These are phyloP conservation scores for Penicillium sp. DNA, from an alignment of 2,329 filamentous ascomycete species.

Conservation along the genomic window DNA sequence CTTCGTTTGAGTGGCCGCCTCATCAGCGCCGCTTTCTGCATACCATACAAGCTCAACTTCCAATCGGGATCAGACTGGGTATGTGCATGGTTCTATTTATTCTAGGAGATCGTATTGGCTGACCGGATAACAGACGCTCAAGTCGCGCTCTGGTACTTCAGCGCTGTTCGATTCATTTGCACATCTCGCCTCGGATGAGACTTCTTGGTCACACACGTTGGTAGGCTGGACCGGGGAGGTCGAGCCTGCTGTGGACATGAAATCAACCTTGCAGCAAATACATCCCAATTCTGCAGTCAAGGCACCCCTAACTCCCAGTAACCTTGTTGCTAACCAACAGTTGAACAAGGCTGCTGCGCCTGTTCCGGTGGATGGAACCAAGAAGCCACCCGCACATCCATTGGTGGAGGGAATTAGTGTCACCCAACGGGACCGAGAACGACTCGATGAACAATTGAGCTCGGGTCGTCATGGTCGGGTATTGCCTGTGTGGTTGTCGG, in stretches of 20 bases:
- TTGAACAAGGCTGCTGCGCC: slow-evolving; percentile 71
- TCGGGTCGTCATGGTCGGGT: slow-evolving; percentile 68
- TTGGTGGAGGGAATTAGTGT: slow-evolving; percentile 63
- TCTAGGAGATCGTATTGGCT: slow-evolving; percentile 1
- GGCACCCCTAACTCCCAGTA: slow-evolving; percentile 26
- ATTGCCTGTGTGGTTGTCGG: slow-evolving; percentile 78
- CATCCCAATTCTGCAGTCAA: slow-evolving; percentile 22
- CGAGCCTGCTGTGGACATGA: slow-evolving; percentile 37
- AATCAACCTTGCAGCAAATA: slow-evolving; percentile 25
- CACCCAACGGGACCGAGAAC: slow-evolving; percentile 58
- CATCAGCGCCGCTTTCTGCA: slow-evolving; percentile 56
- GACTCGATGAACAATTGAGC: slow-evolving; percentile 64
- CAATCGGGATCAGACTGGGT: slow-evolving; percentile 50
- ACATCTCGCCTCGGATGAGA: slow-evolving; percentile 72
- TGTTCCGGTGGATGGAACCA: slow-evolving; percentile 59
- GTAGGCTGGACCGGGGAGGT: slow-evolving; percentile 95
- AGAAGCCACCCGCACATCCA: slow-evolving; percentile 50
- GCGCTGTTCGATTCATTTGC: slow-evolving; percentile 86
- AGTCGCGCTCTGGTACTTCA: slow-evolving; percentile 72
- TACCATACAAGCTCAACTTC: slow-evolving; percentile 53
- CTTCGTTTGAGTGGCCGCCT: slow-evolving; percentile 53
- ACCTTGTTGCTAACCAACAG: slow-evolving; percentile 29
- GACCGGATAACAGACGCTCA: slow-evolving; percentile 52
- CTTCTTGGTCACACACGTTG: slow-evolving; percentile 82
- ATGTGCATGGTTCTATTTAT: slow-evolving; percentile 15